Evolutionary conservation across 2,329 filamentous ascomycete genomes (phyloP), one percentile per base, ranked within the genome.

Genomic region (Fragosphaeria purpurea): DNA sequence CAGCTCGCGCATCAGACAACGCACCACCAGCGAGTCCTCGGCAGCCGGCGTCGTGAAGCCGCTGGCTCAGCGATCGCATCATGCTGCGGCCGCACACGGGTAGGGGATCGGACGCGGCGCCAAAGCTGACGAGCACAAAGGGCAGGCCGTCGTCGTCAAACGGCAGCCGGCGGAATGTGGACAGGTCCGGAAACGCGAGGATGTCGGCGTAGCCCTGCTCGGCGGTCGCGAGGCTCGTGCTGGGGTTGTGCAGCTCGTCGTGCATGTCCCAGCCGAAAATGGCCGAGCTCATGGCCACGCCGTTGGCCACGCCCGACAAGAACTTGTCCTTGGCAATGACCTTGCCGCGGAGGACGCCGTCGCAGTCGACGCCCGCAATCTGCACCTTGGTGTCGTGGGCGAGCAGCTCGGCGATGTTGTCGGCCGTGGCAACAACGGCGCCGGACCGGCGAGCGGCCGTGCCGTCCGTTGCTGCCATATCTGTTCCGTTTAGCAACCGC

Each of bases 261-360:
- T 95, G 89, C 87, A 95, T 94, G 67, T 95, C 89, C 89, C 89
- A 95, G 63, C 89, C 89, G 62, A 95, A 95, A 57, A 95, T 81
- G 57, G 95, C 88, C 31, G 86, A 91, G 73, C 89, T 95, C 74
- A 95, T 95, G 50, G 89, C 89, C 60, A 95, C 95, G 46, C 89
- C 89, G 42, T 82, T 77, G 44, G 78, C 68, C 11, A 83, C 83
- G 49, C 95, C 78, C 32, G 85, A 87, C 40, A 95, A 72, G 67
- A 95, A 95, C 70, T 95, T 95, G 65, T 85, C 86, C 75, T 94
- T 94, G 59, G 87, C 88, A 68, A 95, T 82, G 56, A 95, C 77
- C 70, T 95, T 95, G 58, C 89, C 88, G 51, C 89, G 86, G 49
- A 95, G 74, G 49, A 88, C 79, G 55, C 89, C 89, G 63, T 95